A percentile compares a stretch with the other conserved stretches of the same genome.
Conservation (phyloP, 2,329 filamentous ascomycete species). For the Aureobasidium sp. region DNA sequence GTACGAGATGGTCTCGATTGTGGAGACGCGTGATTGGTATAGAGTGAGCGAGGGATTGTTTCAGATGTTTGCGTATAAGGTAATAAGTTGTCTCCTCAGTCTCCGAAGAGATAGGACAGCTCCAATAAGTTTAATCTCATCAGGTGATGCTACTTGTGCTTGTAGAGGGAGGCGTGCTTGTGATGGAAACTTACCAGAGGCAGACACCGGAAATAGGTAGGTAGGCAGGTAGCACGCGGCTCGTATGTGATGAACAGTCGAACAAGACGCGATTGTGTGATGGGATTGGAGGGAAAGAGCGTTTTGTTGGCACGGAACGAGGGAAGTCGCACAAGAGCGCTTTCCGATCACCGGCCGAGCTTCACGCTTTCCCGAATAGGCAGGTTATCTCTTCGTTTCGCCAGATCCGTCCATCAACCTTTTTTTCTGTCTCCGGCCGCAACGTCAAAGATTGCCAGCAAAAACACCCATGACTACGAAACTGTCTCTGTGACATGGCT, state of each 20-base stretch:
- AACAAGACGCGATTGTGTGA: background rate
- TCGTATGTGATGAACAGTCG: background rate
- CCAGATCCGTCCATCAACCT: background rate
- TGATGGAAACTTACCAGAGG: background rate
- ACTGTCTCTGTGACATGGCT: background rate
- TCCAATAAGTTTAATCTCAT: slow-evolving; percentile 16
- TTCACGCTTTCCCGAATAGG: background rate
- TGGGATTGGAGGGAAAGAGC: slow-evolving; percentile 3
- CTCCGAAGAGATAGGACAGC: slow-evolving; percentile 16
- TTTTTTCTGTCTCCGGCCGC: background rate
- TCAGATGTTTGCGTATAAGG: slow-evolving; percentile 16
- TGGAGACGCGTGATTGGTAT: slow-evolving; percentile 2
- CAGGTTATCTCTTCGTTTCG: background rate
- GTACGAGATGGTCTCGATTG: background rate
- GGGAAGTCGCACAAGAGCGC: background rate
- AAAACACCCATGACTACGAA: background rate
- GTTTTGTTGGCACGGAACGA: background rate
- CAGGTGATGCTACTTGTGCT: slow-evolving; percentile 2
- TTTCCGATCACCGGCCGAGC: background rate
- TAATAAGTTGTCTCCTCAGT: slow-evolving; percentile 15
- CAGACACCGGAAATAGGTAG: background rate
- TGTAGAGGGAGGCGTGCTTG: background rate
- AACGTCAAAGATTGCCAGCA: background rate
- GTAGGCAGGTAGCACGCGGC: background rate
- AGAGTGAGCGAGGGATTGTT: background rate